Evolutionary conservation across 208 protist species (phyloP).

Genomic region (Leishmania martiniquensis): DNA sequence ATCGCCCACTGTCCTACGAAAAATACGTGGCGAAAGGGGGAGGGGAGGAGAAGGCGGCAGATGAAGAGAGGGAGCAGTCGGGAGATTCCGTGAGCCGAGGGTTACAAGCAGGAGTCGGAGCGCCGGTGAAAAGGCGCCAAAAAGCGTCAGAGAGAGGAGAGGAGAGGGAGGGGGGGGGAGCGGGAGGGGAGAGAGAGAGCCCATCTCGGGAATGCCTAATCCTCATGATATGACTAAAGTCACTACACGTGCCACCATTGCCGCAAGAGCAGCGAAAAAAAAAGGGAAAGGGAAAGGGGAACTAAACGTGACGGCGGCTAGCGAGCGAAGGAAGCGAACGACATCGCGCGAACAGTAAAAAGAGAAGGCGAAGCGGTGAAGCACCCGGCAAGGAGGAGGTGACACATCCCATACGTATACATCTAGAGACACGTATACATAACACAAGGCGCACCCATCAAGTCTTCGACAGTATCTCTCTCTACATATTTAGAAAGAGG

Average conservation of each 20-base stretch:
- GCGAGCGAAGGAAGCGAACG: not conserved
- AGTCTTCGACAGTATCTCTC: too few relatives aligned
- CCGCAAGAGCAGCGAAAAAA: not conserved
- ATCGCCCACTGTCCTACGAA: not conserved
- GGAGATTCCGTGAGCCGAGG: not conserved
- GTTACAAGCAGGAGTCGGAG: not conserved
- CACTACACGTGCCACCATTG: not conserved
- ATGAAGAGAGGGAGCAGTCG: not conserved
- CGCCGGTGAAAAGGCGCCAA: not conserved
- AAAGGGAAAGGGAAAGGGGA: not conserved
- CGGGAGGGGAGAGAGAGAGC: not conserved
- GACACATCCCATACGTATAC: too few relatives aligned
- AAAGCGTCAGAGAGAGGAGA: not conserved
- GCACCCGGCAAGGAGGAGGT: too few relatives aligned
- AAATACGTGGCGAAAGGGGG: not conserved
- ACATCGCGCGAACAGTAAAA: too few relatives aligned
- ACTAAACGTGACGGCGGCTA: not conserved
- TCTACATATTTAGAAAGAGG: too few relatives aligned
- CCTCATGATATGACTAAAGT: not conserved
- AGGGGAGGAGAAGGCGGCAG: not conserved
- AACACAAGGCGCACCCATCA: too few relatives aligned
- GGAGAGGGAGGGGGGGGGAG: not conserved
- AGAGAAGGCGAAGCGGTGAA: too few relatives aligned
- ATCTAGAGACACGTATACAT: too few relatives aligned
- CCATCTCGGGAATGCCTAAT: not conserved